Evolutionary conservation across 805 yeast genomes (phyloP), one percentile per base, ranked within the genome.

Genomic region (Yarrowia sp.): DNA sequence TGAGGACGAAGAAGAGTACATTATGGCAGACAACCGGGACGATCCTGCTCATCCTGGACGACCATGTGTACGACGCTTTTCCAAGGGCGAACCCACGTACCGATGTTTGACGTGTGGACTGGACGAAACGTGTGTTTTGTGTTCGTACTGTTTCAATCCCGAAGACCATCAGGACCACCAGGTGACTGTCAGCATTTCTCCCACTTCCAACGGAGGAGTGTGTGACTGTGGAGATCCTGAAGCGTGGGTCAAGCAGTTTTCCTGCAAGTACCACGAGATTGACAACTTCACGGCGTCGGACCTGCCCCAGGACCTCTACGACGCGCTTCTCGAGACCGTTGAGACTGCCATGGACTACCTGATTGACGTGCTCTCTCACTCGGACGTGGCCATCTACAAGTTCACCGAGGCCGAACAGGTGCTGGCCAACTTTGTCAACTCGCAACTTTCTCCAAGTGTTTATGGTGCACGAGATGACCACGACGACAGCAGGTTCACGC

Each of bases 221-320:
- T 89, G 96, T 73, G 97, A 90, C 71, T 90, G 97, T 74, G 96
- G 97, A 4, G 96, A 91, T 71, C 83, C 85, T 0, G 96, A 89
- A 71, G 96, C 96, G 0, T 91, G 96, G 92, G 81, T 78, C 4
- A 74, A 74, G 16, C 75, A 79, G 1, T 77, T 85, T 46, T 71
- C 77, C 14, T 90, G 96, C 72, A 78, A 79, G 19, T 72, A 80
- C 54, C 75, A 74, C 41, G 66, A 68, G 12, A 67, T 68, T 7
- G 71, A 72, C 49, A 74, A 76, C 8, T 73, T 69, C 6, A 72
- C 72, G 3, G 71, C 68, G 6, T 61, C 63, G 16, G 70, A 70
- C 9, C 67, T 87, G 11, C 85, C 89, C 0, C 72, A 70, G 0
- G 84, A 79, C 12, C 74, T 87, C 14, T 73, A 68, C 30, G 68